Evolutionary conservation across 768 basidiomycete species (phyloP).

Genomic region (Zangia roseola): DNA sequence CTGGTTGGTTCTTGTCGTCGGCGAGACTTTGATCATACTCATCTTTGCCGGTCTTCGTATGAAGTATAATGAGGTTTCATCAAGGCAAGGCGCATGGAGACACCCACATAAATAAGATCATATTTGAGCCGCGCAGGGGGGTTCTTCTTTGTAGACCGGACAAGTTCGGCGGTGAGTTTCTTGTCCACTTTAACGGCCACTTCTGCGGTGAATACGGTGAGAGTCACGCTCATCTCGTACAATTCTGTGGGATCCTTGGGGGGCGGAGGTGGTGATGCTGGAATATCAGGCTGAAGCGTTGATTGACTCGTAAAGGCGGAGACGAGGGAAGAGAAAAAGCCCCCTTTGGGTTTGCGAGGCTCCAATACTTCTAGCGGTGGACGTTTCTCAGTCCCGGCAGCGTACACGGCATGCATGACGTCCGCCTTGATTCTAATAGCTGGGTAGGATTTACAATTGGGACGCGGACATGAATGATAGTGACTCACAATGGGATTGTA

Average conservation of each 20-base stretch:
- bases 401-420: slow-evolving; percentile 78
- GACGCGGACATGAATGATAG: neutral
- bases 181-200: neutral
- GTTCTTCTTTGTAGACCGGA: neutral
- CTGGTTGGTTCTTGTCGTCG: slow-evolving; percentile 58
- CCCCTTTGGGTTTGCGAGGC: slow-evolving; percentile 31
- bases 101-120: slow-evolving; percentile 10
- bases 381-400: slow-evolving; percentile 60
- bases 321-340: slow-evolving; percentile 46
- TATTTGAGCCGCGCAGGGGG: slow-evolving; percentile 3
- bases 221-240: slow-evolving; percentile 35
- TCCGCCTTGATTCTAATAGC: slow-evolving; percentile 79
- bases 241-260: too few relatives aligned
- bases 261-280: slow-evolving; percentile 8
- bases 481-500: slow-evolving; percentile 60
- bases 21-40: slow-evolving; percentile 73
- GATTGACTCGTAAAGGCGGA: slow-evolving; percentile 24
- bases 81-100: neutral
- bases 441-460: slow-evolving; percentile 20
- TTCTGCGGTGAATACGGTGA: slow-evolving; percentile 28
- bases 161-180: neutral
- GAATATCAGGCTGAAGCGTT: slow-evolving; percentile 11
- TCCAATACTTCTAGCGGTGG: slow-evolving; percentile 34
- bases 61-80: slow-evolving; percentile 15
- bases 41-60: slow-evolving; percentile 69